These are phyloP conservation scores for Talaromyces sp. DNA, from an alignment of 2,329 filamentous ascomycete genomes.

Conservation along the genomic window DNA sequence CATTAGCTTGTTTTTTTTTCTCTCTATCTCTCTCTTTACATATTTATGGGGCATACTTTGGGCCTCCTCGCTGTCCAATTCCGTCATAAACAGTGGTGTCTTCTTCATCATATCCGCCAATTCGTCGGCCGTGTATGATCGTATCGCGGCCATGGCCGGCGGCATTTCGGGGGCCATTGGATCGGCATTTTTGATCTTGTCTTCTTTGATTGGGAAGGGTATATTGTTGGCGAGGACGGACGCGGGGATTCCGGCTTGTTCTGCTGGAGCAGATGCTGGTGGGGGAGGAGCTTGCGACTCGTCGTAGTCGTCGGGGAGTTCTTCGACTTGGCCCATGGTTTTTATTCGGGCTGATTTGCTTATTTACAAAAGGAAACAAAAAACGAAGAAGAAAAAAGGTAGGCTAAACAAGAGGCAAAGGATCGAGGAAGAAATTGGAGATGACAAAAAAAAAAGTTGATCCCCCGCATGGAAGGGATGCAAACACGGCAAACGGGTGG, in stretches of 20 bases:
- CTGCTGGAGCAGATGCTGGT: not conserved
- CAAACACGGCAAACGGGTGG: conserved; percentile 11
- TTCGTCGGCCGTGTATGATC: conserved; percentile 55
- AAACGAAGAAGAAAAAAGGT: not conserved
- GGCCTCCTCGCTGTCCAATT: conserved; percentile 61
- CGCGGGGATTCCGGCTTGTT: conserved; percentile 10
- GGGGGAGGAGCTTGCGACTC: conserved; percentile 37
- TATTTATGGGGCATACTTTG: conserved; percentile 37
- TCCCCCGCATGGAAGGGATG: conserved; percentile 6
- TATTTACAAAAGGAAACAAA: no score
- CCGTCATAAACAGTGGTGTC: conserved; percentile 91
- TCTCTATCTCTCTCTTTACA: not conserved
- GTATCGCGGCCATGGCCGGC: conserved; percentile 55
- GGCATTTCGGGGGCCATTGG: conserved; percentile 46
- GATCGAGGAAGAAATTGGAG: not conserved
- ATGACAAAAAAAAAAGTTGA: conserved; percentile 1
- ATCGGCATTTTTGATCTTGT: conserved; percentile 27
- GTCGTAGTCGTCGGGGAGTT: conserved; percentile 49
- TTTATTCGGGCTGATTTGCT: not conserved
- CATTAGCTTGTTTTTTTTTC: conserved; percentile 14
- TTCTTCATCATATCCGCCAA: conserved; percentile 63
- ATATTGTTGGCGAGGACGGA: conserved; percentile 20
- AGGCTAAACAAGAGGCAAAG: not conserved
- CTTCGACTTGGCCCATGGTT: conserved; percentile 50
- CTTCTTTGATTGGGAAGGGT: conserved; percentile 37